These are phyloP conservation scores for Kazachstania sp. DNA, from an alignment of 1,139 yeast genomes.

Conservation along the genomic window DNA sequence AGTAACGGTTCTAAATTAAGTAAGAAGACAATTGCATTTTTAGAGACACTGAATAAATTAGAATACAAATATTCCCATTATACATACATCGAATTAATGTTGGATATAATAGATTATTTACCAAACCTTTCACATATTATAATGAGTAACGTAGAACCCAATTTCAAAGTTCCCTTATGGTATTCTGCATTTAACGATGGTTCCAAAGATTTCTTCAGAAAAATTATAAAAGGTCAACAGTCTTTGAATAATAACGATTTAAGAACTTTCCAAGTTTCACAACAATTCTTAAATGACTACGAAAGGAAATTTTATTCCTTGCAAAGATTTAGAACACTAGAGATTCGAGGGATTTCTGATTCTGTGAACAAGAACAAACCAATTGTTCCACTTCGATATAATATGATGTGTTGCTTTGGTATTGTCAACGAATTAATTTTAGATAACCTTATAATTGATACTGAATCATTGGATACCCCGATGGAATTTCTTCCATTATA, in stretches of 20 bases:
- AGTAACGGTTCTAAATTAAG: background rate
- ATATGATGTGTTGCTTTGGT: constrained; percentile 38
- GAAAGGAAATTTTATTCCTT: constrained; percentile 22
- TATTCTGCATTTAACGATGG: constrained; percentile 30
- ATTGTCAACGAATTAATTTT: constrained; percentile 38
- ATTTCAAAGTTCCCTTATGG: constrained; percentile 42
- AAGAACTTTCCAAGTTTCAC: constrained; percentile 25
- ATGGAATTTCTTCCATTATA: constrained; percentile 29
- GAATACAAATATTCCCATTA: constrained; percentile 23
- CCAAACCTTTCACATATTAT: constrained; percentile 32
- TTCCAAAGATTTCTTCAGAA: constrained; percentile 27
- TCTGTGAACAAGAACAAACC: constrained; percentile 8
- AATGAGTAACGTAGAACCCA: constrained; percentile 43
- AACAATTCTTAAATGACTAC: constrained; percentile 22
- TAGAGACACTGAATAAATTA: constrained; percentile 11
- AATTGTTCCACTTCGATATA: constrained; percentile 32
- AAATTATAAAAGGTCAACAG: constrained; percentile 27
- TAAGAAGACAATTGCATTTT: background rate
- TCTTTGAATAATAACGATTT: constrained; percentile 28
- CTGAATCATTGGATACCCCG: constrained; percentile 33
- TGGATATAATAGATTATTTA: constrained; percentile 33
- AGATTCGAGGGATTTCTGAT: constrained; percentile 18
- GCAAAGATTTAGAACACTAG: constrained; percentile 23
- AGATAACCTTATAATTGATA: constrained; percentile 43
- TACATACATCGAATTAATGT: constrained; percentile 33